phyloP scores from a whole-genome alignment of 495 filamentous ascomycete species.

The Pyrenopolyporus hunteri region DNA sequence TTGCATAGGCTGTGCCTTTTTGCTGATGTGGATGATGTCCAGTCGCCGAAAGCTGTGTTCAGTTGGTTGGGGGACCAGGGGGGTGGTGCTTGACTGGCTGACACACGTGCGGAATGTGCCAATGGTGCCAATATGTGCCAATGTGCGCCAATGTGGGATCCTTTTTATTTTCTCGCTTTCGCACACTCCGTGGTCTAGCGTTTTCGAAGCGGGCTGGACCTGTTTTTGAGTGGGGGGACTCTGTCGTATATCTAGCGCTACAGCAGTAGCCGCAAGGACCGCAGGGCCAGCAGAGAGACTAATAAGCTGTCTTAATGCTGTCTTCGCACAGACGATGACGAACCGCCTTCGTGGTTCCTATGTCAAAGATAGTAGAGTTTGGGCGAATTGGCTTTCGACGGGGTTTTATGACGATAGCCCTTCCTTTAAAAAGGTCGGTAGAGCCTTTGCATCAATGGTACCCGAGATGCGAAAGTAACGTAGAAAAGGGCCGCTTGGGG shows the following conservation, averaged over 20 bases:
- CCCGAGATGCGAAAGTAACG: too few species aligned
- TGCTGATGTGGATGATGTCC: constrained; percentile 39
- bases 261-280: constrained; percentile 25
- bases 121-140: neutral
- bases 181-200: constrained; percentile 34
- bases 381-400: constrained; percentile 1
- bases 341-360: neutral
- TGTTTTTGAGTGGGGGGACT: constrained; percentile 16
- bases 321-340: constrained; percentile 6
- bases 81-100: constrained; percentile 30
- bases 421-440: neutral
- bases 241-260: constrained; percentile 30
- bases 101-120: constrained; percentile 33
- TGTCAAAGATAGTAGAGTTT: neutral
- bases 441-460: too few species aligned
- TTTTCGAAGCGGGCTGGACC: constrained; percentile 30
- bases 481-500: too few species aligned
- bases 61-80: constrained; percentile 19
- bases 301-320: constrained; percentile 2
- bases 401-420: neutral
- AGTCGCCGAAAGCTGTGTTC: constrained; percentile 34
- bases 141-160: constrained; percentile 9
- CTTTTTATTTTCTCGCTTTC: constrained; percentile 18
- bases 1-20: constrained; percentile 38
- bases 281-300: constrained; percentile 15